These are phyloP conservation scores for Dittrichia graveolens DNA, from an alignment of 129 eudicot genomes.

Conservation along the genomic window DNA sequence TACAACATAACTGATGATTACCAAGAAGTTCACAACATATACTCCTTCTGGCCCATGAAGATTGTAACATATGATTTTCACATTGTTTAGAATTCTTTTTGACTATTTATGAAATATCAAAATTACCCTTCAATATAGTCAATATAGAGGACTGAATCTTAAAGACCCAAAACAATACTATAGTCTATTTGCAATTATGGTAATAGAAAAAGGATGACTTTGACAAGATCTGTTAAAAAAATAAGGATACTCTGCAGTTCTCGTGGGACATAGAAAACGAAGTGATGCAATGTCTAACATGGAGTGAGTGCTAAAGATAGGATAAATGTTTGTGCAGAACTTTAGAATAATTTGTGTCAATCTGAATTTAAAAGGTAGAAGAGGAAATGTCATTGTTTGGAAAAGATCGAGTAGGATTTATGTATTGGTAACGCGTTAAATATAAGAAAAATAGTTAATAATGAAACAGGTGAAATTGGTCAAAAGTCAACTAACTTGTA, in stretches of 20 bases:
- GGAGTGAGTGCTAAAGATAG: no score
- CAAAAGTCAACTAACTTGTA: no score
- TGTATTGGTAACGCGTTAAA: no score
- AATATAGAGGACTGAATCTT: not conserved
- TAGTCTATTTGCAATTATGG: not conserved
- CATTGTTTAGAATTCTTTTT: not conserved
- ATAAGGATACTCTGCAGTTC: not conserved
- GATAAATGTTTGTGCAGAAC: no score
- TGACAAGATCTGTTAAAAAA: not conserved
- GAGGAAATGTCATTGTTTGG: no score
- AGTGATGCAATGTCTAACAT: no score
- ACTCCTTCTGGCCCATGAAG: not conserved
- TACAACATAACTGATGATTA: no score
- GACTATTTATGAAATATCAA: not conserved
- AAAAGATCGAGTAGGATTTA: no score
- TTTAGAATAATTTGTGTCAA: no score
- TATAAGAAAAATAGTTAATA: no score
- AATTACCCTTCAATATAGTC: not conserved
- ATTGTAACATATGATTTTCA: not conserved
- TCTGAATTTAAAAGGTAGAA: no score
- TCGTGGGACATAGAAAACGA: slow-evolving; percentile 5
- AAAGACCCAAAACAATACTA: not conserved
- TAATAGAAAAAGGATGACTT: not conserved
- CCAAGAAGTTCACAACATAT: not conserved
- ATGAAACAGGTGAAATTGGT: no score